phyloP scores from a whole-genome alignment of 2,329 filamentous ascomycete genomes.

The Clonostachys sp. region DNA sequence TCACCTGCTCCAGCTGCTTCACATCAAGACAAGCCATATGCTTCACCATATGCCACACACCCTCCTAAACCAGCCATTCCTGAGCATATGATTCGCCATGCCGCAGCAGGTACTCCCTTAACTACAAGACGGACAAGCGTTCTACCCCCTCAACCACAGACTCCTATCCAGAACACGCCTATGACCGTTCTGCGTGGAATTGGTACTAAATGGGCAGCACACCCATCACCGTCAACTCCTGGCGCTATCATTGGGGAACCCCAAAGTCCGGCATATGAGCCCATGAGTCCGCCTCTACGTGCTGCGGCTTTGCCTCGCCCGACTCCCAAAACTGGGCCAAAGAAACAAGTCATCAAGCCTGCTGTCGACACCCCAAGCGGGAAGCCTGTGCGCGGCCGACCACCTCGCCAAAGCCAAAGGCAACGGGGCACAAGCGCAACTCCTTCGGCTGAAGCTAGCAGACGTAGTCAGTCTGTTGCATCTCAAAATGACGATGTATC shows the following conservation, averaged over 20 bases:
- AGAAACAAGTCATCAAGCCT: constrained; percentile 3
- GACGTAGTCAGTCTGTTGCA: constrained; percentile 38
- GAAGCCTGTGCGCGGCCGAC: background rate
- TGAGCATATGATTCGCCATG: constrained; percentile 34
- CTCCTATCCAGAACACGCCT: constrained; percentile 22
- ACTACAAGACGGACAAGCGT: constrained; percentile 21
- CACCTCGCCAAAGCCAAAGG: constrained; percentile 10
- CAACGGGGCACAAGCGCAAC: constrained; percentile 24
- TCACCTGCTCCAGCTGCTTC: constrained; percentile 14
- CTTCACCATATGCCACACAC: constrained; percentile 21
- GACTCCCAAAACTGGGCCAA: constrained; percentile 9
- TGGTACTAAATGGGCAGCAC: constrained; percentile 56
- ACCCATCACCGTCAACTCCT: constrained; percentile 55
- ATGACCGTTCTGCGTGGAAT: constrained; percentile 23
- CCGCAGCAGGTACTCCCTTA: constrained; percentile 18
- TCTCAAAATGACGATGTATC: constrained; percentile 43
- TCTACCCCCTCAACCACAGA: constrained; percentile 23
- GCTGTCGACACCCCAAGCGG: background rate
- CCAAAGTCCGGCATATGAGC: constrained; percentile 52
- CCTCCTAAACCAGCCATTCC: constrained; percentile 28
- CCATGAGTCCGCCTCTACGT: constrained; percentile 48
- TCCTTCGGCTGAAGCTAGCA: constrained; percentile 23
- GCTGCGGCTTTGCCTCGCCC: constrained; percentile 27
- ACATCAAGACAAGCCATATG: constrained; percentile 18
- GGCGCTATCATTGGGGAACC: constrained; percentile 26